These are phyloP conservation scores for Penicillium nordicum DNA, from an alignment of 2,329 filamentous ascomycete species.

Conservation along the genomic window DNA sequence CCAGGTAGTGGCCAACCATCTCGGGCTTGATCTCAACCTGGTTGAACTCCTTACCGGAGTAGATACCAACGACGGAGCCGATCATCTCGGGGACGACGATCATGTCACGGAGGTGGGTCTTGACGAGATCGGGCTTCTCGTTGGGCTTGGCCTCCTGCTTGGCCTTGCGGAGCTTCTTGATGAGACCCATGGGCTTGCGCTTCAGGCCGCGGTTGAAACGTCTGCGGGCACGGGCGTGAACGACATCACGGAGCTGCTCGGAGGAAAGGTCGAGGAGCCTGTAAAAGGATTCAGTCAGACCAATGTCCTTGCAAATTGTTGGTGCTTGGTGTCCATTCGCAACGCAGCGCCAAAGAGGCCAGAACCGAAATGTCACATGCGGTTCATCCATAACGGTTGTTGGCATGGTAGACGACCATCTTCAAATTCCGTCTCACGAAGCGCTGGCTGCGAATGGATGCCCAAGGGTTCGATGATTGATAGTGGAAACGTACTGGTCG, in stretches of 20 bases:
- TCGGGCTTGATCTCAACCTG: constrained; percentile 99
- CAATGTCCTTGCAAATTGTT: constrained; percentile 7
- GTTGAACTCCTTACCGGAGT: constrained; percentile 99
- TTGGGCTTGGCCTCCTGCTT: constrained; percentile 99
- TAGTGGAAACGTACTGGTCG: constrained; percentile 76
- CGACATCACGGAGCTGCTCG: constrained; percentile 98
- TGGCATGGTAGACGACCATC: background rate
- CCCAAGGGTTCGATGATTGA: constrained; percentile 8
- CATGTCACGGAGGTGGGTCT: constrained; percentile 99
- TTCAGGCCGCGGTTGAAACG: constrained; percentile 99
- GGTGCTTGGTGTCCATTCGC: background rate
- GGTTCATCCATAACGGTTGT: background rate
- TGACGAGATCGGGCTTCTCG: constrained; percentile 99
- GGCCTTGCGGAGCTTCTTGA: constrained; percentile 99
- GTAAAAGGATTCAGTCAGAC: constrained; percentile 31
- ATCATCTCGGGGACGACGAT: constrained; percentile 99
- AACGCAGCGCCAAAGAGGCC: constrained; percentile 3
- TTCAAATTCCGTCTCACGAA: constrained; percentile 8
- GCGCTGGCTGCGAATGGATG: constrained; percentile 10
- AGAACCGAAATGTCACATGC: constrained; percentile 4
- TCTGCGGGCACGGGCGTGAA: constrained; percentile 96
- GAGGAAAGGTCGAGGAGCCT: constrained; percentile 98
- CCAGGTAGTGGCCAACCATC: constrained; percentile 99
- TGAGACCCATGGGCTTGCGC: constrained; percentile 99
- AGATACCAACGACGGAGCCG: constrained; percentile 95